A percentile compares a stretch with the other conserved stretches of the same genome.
Conservation (phyloP, 2,329 filamentous ascomycete genomes). For the Daldinia eschscholtzii region DNA sequence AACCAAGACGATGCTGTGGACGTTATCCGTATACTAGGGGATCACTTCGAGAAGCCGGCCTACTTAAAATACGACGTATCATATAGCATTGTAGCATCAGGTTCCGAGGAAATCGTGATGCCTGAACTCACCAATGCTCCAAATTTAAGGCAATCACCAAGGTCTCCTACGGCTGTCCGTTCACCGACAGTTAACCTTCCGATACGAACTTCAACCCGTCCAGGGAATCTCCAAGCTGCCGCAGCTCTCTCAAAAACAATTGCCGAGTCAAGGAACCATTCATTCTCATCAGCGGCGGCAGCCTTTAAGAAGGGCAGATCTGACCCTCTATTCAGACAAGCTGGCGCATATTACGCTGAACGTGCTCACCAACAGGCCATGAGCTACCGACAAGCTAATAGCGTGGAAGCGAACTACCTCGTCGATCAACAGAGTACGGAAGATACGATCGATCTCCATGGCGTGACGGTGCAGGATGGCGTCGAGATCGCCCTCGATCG, state of each 20-base stretch:
- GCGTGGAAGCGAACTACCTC: slow-evolving; percentile 76
- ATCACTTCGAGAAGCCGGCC: slow-evolving; percentile 58
- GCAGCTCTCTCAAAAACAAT: slow-evolving; percentile 32
- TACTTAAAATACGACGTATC: slow-evolving; percentile 51
- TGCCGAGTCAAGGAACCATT: slow-evolving; percentile 46
- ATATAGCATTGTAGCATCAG: slow-evolving; percentile 48
- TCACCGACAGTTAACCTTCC: slow-evolving; percentile 13
- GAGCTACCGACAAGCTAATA: slow-evolving; percentile 68
- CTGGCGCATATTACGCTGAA: slow-evolving; percentile 80
- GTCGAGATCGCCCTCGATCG: slow-evolving; percentile 79
- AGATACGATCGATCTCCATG: slow-evolving; percentile 81
- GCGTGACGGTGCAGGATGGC: slow-evolving; percentile 83
- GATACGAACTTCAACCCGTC: slow-evolving; percentile 10
- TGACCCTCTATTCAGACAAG: slow-evolving; percentile 79
- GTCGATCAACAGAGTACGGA: slow-evolving; percentile 75
- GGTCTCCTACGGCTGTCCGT: slow-evolving; percentile 15
- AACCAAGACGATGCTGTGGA: slow-evolving; percentile 51
- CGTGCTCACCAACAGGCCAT: slow-evolving; percentile 74
- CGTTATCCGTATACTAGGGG: slow-evolving; percentile 58
- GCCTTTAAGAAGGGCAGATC: slow-evolving; percentile 69
- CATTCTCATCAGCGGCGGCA: slow-evolving; percentile 56
- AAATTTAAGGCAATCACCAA: slow-evolving; percentile 19
- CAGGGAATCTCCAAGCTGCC: slow-evolving; percentile 37
- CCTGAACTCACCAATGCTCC: slow-evolving; percentile 14
- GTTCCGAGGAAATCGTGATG: slow-evolving; percentile 24